These are phyloP conservation scores for Golovinomyces cichoracearum DNA, from an alignment of 2,329 filamentous ascomycete species.

Conservation along the genomic window DNA sequence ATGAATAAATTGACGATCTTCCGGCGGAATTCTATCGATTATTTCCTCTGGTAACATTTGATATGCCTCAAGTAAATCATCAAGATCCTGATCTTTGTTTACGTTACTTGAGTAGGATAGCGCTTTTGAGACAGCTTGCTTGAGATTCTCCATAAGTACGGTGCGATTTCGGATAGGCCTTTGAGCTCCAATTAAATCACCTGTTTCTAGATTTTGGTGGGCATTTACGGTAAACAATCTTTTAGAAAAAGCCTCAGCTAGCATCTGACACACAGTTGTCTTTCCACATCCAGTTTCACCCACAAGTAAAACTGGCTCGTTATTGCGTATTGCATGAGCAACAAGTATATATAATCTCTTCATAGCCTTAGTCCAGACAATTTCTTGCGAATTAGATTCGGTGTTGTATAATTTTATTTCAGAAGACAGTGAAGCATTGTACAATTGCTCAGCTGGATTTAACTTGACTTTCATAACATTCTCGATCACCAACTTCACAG, in stretches of 20 bases:
- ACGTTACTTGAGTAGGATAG: slow-evolving; percentile 21
- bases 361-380: slow-evolving; percentile 95
- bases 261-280: slow-evolving; percentile 79
- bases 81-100: slow-evolving; percentile 32
- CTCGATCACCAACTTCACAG: slow-evolving; percentile 73
- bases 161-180: slow-evolving; percentile 68
- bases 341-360: slow-evolving; percentile 71
- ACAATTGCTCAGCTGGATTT: slow-evolving; percentile 48
- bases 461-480: slow-evolving; percentile 69
- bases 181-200: slow-evolving; percentile 88
- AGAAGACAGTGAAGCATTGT: slow-evolving; percentile 25
- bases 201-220: slow-evolving; percentile 93
- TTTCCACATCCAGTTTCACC: slow-evolving; percentile 96
- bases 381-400: slow-evolving; percentile 28
- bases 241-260: slow-evolving; percentile 55
- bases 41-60: slow-evolving; percentile 22
- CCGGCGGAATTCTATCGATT: slow-evolving; percentile 13
- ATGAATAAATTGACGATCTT: slow-evolving; percentile 18
- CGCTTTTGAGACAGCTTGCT: slow-evolving; percentile 28
- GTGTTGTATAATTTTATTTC: slow-evolving; percentile 25
- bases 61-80: slow-evolving; percentile 22
- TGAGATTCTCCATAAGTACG: slow-evolving; percentile 39
- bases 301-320: slow-evolving; percentile 80
- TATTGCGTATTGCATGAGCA: slow-evolving; percentile 60
- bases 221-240: slow-evolving; percentile 79